A percentile compares a stretch with the other conserved stretches of the same genome.
These are phyloP conservation scores for Symbiotaphrina buchneri DNA, from an alignment of 495 filamentous ascomycete genomes.

Conservation along the genomic window DNA sequence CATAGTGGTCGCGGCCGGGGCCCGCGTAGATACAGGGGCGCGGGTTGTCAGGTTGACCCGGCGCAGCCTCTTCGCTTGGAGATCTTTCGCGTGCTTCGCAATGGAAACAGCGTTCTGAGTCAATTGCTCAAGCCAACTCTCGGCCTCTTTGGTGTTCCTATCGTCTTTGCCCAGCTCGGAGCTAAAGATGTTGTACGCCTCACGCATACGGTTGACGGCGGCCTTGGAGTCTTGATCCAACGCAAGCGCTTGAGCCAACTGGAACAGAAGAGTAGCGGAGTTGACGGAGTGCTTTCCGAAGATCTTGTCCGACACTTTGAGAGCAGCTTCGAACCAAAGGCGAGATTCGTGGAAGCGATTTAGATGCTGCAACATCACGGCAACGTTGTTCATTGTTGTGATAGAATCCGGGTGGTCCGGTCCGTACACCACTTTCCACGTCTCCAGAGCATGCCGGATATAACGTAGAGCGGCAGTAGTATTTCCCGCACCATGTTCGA, in stretches of 20 bases:
- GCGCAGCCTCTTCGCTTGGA: slow-evolving; percentile 45
- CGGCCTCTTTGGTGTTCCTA: slow-evolving; percentile 85
- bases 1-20: slow-evolving; percentile 23
- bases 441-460: slow-evolving; percentile 75
- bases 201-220: slow-evolving; percentile 78
- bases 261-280: slow-evolving; percentile 90
- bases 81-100: slow-evolving; percentile 76
- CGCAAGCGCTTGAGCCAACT: slow-evolving; percentile 84
- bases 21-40: slow-evolving; percentile 24
- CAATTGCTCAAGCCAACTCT: slow-evolving; percentile 88
- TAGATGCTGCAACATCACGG: slow-evolving; percentile 90
- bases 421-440: slow-evolving; percentile 96
- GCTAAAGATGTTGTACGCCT: slow-evolving; percentile 89
- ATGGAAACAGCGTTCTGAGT: slow-evolving; percentile 86
- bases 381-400: slow-evolving; percentile 96
- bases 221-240: slow-evolving; percentile 79
- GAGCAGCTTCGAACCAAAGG: slow-evolving; percentile 87
- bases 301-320: slow-evolving; percentile 64
- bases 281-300: slow-evolving; percentile 76
- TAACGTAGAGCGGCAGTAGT: slow-evolving; percentile 65
- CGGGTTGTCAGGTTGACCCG: slow-evolving; percentile 32
- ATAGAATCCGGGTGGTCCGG: slow-evolving; percentile 87
- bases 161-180: slow-evolving; percentile 63
- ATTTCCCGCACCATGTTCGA: slow-evolving; percentile 78
- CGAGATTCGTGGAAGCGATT: slow-evolving; percentile 84